phyloP scores from a whole-genome alignment of 139 green algal genomes.

The Chlamydomonas sp. region DNA sequence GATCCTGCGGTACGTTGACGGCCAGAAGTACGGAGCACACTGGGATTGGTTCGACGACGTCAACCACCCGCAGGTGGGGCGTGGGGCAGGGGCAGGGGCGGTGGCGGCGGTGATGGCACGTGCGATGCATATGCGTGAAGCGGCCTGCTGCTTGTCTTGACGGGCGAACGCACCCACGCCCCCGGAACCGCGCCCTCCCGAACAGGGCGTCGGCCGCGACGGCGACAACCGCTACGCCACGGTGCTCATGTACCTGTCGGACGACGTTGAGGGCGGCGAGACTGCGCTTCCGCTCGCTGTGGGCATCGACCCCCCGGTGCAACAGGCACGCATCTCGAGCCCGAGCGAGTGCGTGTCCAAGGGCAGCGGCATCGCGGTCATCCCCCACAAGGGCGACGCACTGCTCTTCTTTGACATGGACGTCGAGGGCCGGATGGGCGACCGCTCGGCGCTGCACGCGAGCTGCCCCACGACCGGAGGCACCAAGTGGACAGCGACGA shows the following conservation, averaged over 20 bases:
- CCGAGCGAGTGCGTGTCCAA: conserved; percentile 28
- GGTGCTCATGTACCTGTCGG: conserved; percentile 63
- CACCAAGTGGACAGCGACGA: conserved; percentile 65
- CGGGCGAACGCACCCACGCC: background rate
- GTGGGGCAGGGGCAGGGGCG: background rate
- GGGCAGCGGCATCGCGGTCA: conserved; percentile 24
- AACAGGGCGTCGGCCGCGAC: too few species aligned
- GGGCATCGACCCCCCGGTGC: conserved; percentile 37
- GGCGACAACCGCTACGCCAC: conserved; percentile 34
- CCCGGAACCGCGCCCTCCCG: too few species aligned
- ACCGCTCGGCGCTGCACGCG: conserved; percentile 41
- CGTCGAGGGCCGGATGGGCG: conserved; percentile 22
- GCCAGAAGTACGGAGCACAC: conserved; percentile 58
- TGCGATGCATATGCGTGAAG: background rate
- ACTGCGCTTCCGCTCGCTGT: conserved; percentile 51
- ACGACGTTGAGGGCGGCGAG: conserved; percentile 50
- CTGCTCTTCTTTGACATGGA: conserved; percentile 63
- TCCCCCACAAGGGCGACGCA: conserved; percentile 38
- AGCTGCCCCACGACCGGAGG: conserved; percentile 46
- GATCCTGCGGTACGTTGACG: conserved; percentile 57
- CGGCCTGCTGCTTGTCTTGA: background rate
- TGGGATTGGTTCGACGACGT: conserved; percentile 53
- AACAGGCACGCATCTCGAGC: conserved; percentile 27
- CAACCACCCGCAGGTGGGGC: conserved; percentile 23
- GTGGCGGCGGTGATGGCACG: background rate